A percentile compares a stretch with the other conserved stretches of the same genome.
Evolutionary conservation across 2,329 filamentous ascomycete species (phyloP).

Genomic region (Scopulariopsis brevicaulis): DNA sequence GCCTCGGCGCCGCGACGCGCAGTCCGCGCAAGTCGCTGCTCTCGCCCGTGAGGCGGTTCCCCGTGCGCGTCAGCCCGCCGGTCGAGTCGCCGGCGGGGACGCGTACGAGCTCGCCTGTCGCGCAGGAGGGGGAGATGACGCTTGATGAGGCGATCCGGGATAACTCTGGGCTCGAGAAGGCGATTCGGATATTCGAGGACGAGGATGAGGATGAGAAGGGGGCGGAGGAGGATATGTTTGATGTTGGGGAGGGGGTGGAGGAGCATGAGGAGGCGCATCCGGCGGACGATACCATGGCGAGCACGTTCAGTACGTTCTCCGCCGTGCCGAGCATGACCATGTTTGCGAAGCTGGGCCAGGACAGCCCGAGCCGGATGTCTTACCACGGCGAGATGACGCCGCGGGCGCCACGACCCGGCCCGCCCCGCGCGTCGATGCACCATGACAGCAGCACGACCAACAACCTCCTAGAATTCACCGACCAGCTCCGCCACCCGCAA

Average conservation of each 20-base stretch:
- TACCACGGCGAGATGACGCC: conserved; percentile 25
- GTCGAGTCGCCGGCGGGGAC: conserved; percentile 6
- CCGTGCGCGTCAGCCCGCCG: conserved; percentile 38
- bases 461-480: conserved; percentile 78
- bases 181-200: conserved; percentile 54
- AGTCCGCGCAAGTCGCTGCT: conserved; percentile 30
- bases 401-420: conserved; percentile 21
- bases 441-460: conserved; percentile 52
- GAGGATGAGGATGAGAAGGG: conserved; percentile 18
- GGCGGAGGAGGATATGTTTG: conserved; percentile 15
- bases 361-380: conserved; percentile 46
- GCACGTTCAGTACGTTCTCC: conserved; percentile 81
- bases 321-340: conserved; percentile 80
- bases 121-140: conserved; percentile 16
- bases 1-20: conserved; percentile 15
- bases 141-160: conserved; percentile 42
- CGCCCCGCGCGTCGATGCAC: conserved; percentile 9
- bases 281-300: conserved; percentile 63
- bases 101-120: conserved; percentile 5
- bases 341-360: conserved; percentile 62
- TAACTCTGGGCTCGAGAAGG: conserved; percentile 44
- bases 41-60: conserved; percentile 47
- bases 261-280: conserved; percentile 27
- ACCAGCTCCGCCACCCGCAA: conserved; percentile 46
- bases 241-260: conserved; percentile 13